These are phyloP conservation scores for Naganishia albida DNA, from an alignment of 1,284 basidiomycete genomes.

Conservation along the genomic window DNA sequence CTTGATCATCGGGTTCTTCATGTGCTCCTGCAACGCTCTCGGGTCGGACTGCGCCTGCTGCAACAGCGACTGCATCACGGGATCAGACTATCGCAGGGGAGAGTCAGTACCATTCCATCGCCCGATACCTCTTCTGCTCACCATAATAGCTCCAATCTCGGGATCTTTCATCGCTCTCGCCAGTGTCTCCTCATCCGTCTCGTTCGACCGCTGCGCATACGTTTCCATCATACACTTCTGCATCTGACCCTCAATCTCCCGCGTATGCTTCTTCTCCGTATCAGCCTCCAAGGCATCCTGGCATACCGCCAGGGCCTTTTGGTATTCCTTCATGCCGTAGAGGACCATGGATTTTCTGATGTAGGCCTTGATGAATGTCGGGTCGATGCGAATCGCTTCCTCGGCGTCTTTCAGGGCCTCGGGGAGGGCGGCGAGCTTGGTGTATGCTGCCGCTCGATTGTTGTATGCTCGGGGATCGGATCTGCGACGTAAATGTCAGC, in stretches of 20 bases:
- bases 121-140: slow-evolving; percentile 50
- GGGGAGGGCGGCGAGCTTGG: slow-evolving; percentile 88
- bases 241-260: slow-evolving; percentile 78
- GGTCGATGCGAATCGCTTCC: slow-evolving; percentile 88
- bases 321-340: slow-evolving; percentile 87
- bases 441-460: slow-evolving; percentile 95
- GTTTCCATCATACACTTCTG: slow-evolving; percentile 78
- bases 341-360: slow-evolving; percentile 89
- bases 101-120: not conserved
- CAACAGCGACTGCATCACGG: slow-evolving; percentile 86
- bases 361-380: slow-evolving; percentile 90
- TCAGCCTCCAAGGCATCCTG: slow-evolving; percentile 76
- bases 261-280: slow-evolving; percentile 70
- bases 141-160: slow-evolving; percentile 73
- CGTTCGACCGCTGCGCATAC: slow-evolving; percentile 75
- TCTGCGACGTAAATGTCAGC: slow-evolving; percentile 29
- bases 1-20: slow-evolving; percentile 87
- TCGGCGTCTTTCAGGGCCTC: slow-evolving; percentile 97
- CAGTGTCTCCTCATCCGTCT: slow-evolving; percentile 90
- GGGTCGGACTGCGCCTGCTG: slow-evolving; percentile 93
- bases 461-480: slow-evolving; percentile 89
- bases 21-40: slow-evolving; percentile 87
- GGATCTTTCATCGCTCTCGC: slow-evolving; percentile 96
- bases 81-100: slow-evolving; percentile 30
- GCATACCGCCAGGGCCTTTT: slow-evolving; percentile 77